Evolutionary conservation across 1,284 basidiomycete genomes (phyloP), one percentile per base, ranked within the genome.

Genomic region (Ceratobasidium sp.): DNA sequence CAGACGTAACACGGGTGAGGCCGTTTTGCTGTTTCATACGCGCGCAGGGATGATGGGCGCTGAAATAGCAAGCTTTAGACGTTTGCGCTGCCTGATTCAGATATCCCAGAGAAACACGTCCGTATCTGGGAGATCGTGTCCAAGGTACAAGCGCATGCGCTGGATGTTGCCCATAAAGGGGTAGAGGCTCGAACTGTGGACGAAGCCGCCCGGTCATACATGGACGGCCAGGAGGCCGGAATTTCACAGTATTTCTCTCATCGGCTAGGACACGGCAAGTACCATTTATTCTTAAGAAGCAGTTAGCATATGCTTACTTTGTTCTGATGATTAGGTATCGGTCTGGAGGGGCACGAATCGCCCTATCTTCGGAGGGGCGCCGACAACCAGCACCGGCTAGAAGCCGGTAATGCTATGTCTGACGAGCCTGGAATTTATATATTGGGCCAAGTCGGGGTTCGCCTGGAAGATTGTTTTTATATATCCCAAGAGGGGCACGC

Each of bases 341-440:
- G 93, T 0, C 82, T 95, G 2, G 91, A 95, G 80, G 89, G 85
- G 9, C 94, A 96, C 77, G 94, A 96, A 81, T 83, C 85, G 5
- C 94, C 93, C 0, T 95, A 94, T 80, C 83, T 95, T 35, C 86
- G 87, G 63, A 91, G 91, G 35, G 91, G 91, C 18, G 89, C 85
- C 50, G 78, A 85, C 32, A 85, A 85, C 75, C 28, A n/a, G 52
- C 64, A 57, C 64, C 76, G 85, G 28, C 87, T 94, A 64, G 81
- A 85, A 54, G 80, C 80, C 0, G 92, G 92, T 0, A 89, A 94
- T 78, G 85, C 90, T 0, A 94, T 95, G 81, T 93, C 91, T 7
- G 85, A 94, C 77, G 93, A 96, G 80, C 94, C 93, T 1, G 93
- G 93, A 0, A 84, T 95, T 35, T 95, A 95, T 80, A 90, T 95